phyloP scores from a whole-genome alignment of 345 rosid species.

The Viola odorata region DNA sequence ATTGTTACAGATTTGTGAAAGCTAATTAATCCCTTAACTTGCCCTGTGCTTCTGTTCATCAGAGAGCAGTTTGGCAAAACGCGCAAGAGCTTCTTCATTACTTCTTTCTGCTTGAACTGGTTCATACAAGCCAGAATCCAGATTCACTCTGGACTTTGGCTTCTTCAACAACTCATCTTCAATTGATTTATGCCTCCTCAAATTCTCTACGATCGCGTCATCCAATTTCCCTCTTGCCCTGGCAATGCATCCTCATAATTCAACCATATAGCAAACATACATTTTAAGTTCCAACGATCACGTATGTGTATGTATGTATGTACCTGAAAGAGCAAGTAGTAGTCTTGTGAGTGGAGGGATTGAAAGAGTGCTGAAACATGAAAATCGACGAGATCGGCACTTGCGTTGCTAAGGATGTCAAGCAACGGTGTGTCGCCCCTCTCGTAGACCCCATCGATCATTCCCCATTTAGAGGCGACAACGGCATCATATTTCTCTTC shows the following conservation, averaged over 20 bases:
- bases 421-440: conserved; percentile 6
- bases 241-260: conserved; percentile 12
- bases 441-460: conserved; percentile 2
- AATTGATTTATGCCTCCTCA: conserved; percentile 12
- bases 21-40: no score
- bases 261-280: no score
- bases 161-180: conserved; percentile 35
- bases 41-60: neutral
- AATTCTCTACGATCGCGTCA: conserved; percentile 1
- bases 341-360: conserved; percentile 10
- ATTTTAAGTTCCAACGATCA: no score
- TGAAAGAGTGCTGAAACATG: conserved; percentile 6
- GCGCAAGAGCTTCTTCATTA: conserved; percentile 30
- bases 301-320: no score
- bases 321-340: conserved; percentile 10
- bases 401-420: conserved; percentile 12
- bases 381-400: conserved; percentile 15
- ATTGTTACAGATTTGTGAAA: no score
- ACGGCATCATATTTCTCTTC: conserved; percentile 6
- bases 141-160: conserved; percentile 31
- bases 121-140: conserved; percentile 23
- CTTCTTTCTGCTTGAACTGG: conserved; percentile 14
- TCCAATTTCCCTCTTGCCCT: conserved; percentile 8
- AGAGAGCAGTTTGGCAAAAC: neutral
- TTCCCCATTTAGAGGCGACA: conserved; percentile 18